Base-by-base conservation (phyloP, 108 stramenopile species). In the Discostella stelligeroides region DNA sequence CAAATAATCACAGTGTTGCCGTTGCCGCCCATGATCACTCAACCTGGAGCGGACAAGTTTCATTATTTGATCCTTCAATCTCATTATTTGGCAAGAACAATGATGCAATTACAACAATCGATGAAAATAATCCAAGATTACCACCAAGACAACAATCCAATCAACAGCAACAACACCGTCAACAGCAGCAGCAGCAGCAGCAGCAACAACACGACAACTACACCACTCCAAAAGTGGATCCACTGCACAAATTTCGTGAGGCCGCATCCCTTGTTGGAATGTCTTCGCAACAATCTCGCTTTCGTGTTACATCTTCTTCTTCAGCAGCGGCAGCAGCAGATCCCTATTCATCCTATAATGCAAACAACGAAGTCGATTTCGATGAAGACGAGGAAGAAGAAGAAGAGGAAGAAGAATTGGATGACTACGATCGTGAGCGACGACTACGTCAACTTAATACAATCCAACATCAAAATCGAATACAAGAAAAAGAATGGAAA, bases 321-420 rank as follows among this genome's bases (percentile, higher is more conserved):
- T 51, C 9, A 9, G 9, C 54, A 39, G 14, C 42, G 69, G 81
- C 37, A 51, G 48, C 47, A 15, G 28, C 24, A 48, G 59, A 1
- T 9, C 39, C 48, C 2, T 47, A 69, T 61, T 17, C 60, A 28
- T 40, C 37, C 1, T 79, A 75, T 67, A 29, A 65, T 12, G 55
- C 87, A 23, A 84, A 85, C n/a, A n/a, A n/a, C n/a, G n/a, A n/a
- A n/a, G n/a, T n/a, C n/a, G n/a, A n/a, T 67, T 77, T 88, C 21
- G 46, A 78, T 11, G 86, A 88, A 88, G 90, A 92, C 58, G 82
- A 85, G 30, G 64, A 73, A 9, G 85, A 79, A 8, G 82, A 86
- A 24, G 84, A 84, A 30, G 73, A 84, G 45, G 78, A 83, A 30
- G 82, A 83, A 21, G 83, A 83, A 12, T 85, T 75, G 40, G 81